Percentiles rank a stretch among this genome's conserved stretches.
Evolutionary conservation across 2,329 filamentous ascomycete species (phyloP).

Genomic region (Verticillium nubilum): DNA sequence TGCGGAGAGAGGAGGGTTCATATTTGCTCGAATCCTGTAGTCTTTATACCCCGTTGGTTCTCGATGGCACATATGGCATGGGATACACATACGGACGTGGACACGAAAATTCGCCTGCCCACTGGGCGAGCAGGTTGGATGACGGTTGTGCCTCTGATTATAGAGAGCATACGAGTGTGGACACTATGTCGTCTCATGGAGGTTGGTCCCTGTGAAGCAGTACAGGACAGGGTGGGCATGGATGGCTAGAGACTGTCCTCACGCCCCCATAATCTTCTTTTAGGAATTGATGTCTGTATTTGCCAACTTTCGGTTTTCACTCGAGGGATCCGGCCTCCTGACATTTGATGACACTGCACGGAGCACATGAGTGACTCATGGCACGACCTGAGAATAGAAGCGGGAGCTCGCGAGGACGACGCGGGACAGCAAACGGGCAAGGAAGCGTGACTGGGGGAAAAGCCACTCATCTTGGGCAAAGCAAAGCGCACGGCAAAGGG

Average conservation of each 20-base stretch:
- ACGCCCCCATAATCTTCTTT: background rate
- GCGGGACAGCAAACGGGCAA: too few relatives aligned
- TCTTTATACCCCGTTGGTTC: background rate
- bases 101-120: background rate
- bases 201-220: background rate
- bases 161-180: background rate
- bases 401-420: background rate
- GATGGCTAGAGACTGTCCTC: background rate
- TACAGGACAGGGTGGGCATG: background rate
- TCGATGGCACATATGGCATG: background rate
- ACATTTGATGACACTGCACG: background rate
- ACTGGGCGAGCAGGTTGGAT: background rate
- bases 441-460: background rate
- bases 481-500: background rate
- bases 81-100: background rate
- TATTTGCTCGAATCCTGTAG: background rate
- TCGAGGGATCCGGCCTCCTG: background rate
- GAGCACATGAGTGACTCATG: background rate
- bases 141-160: background rate
- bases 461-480: background rate
- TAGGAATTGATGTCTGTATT: background rate
- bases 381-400: too few relatives aligned
- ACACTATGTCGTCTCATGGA: background rate
- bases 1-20: background rate
- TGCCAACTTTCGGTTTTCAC: background rate